These are phyloP conservation scores for Melampsora larici-populina DNA, from an alignment of 1,284 basidiomycete genomes.

Conservation along the genomic window DNA sequence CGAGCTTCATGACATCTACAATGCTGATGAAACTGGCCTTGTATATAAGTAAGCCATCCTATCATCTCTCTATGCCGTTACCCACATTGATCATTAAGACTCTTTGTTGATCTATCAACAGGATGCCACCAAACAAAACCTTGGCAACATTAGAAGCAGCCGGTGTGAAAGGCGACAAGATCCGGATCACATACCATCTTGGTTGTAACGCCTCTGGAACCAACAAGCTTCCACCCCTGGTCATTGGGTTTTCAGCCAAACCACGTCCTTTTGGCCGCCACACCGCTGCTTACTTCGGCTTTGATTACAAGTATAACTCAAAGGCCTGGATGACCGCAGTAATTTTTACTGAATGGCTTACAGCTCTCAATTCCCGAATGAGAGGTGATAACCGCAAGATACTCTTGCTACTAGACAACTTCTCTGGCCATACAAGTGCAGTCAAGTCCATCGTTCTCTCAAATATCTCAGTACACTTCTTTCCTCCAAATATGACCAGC, in stretches of 20 bases:
- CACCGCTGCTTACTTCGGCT: too few species aligned
- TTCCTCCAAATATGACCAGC: neutral
- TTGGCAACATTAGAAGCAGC: neutral
- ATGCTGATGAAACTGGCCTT: neutral
- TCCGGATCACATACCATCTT: slow-evolving; percentile 9
- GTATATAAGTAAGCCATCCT: neutral
- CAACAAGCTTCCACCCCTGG: neutral
- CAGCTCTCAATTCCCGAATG: neutral
- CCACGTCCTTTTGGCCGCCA: neutral
- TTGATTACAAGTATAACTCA: neutral
- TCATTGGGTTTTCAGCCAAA: neutral
- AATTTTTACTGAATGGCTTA: neutral
- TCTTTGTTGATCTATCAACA: neutral
- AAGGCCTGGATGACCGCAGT: neutral
- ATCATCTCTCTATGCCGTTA: neutral
- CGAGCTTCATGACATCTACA: neutral
- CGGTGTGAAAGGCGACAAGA: neutral
- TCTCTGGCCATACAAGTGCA: neutral
- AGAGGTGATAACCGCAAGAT: neutral
- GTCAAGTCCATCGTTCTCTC: neutral
- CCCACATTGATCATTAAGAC: neutral
- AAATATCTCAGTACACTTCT: neutral
- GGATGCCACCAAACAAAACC: neutral
- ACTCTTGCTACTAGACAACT: neutral
- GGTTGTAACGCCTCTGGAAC: slow-evolving; percentile 1